Evolutionary conservation across 352 stramenopile species (phyloP).

Genomic region (Globisporangium barbulae): DNA sequence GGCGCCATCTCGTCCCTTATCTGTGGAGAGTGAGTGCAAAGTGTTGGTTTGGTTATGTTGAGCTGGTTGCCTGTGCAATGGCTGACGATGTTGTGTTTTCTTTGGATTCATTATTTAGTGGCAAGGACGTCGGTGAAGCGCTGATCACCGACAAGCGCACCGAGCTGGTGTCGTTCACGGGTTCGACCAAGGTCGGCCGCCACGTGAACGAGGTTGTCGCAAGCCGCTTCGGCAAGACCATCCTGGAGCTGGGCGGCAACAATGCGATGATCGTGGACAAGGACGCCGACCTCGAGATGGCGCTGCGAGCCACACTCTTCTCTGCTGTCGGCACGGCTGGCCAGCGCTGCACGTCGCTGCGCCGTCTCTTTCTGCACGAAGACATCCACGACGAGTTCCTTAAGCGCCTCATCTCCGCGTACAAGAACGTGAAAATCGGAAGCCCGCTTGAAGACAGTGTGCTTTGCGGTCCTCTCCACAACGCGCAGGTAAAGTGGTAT

Average conservation of each 20-base stretch:
- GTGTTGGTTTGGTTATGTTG: neutral
- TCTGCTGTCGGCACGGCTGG: slow-evolving; percentile 90
- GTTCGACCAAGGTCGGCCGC: slow-evolving; percentile 84
- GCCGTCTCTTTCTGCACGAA: slow-evolving; percentile 89
- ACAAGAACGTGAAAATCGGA: slow-evolving; percentile 88
- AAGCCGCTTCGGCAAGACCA: slow-evolving; percentile 89
- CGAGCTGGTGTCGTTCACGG: slow-evolving; percentile 91
- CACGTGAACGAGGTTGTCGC: slow-evolving; percentile 87
- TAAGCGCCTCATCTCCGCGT: slow-evolving; percentile 75
- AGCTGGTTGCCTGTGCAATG: neutral
- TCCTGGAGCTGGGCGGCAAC: slow-evolving; percentile 91
- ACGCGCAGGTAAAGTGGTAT: slow-evolving; percentile 28
- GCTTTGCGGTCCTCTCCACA: slow-evolving; percentile 78
- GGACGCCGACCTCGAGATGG: slow-evolving; percentile 89
- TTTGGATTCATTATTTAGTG: slow-evolving; percentile 22
- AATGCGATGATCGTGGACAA: slow-evolving; percentile 94
- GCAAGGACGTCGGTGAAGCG: slow-evolving; percentile 80
- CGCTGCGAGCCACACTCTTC: slow-evolving; percentile 87
- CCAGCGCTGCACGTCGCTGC: slow-evolving; percentile 91
- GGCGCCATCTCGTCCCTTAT: slow-evolving; percentile 85
- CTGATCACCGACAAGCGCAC: slow-evolving; percentile 85
- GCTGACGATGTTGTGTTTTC: neutral
- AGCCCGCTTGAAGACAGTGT: slow-evolving; percentile 83
- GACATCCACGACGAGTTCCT: slow-evolving; percentile 90
- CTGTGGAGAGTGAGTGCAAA: slow-evolving; percentile 45